phyloP scores from a whole-genome alignment of 1,139 yeast genomes.

The Spencermartinsiella ligniputridi region DNA sequence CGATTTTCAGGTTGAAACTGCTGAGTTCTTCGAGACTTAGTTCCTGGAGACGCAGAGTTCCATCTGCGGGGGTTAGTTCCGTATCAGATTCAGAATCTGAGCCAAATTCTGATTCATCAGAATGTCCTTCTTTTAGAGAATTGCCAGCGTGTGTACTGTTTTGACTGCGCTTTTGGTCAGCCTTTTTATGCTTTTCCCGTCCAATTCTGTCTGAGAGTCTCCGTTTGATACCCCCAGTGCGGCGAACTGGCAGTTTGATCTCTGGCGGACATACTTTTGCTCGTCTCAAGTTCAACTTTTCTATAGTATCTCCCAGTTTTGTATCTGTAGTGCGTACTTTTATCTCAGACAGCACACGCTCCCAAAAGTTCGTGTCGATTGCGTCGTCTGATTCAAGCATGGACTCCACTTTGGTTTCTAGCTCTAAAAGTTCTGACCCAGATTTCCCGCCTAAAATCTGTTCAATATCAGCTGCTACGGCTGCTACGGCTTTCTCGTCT shows the following conservation, averaged over 20 bases:
- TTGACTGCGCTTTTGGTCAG: background rate
- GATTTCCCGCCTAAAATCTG: slow-evolving; percentile 27
- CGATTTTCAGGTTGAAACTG: background rate
- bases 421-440: slow-evolving; percentile 23
- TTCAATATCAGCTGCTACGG: slow-evolving; percentile 32
- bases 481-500: slow-evolving; percentile 18
- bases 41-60: slow-evolving; percentile 5
- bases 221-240: background rate
- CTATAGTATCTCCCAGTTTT: slow-evolving; percentile 18
- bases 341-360: slow-evolving; percentile 26
- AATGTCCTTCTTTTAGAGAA: background rate
- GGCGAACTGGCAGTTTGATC: background rate
- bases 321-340: slow-evolving; percentile 23
- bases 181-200: background rate
- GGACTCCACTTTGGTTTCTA: slow-evolving; percentile 24
- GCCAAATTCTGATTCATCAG: background rate
- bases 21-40: background rate
- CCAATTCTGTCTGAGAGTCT: background rate
- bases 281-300: background rate
- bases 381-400: slow-evolving; percentile 22
- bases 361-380: slow-evolving; percentile 34
- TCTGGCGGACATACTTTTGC: background rate
- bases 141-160: background rate
- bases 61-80: background rate
- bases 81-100: background rate